Percentiles rank a stretch among this genome's conserved stretches.
Conservation (phyloP, 1,284 basidiomycete species). For the Cutaneotrichosporon sp. region DNA sequence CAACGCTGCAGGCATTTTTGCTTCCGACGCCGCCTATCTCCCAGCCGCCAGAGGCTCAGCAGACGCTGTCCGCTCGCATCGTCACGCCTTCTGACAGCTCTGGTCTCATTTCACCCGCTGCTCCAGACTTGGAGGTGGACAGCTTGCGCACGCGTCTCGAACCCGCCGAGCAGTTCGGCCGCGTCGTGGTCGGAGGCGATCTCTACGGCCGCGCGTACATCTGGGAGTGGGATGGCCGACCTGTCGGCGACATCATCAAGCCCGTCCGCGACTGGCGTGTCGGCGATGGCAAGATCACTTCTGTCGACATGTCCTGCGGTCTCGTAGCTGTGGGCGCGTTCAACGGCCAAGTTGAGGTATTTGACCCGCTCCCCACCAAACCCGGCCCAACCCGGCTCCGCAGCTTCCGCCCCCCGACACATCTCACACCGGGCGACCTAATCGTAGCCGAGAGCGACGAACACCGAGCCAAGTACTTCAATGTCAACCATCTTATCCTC, state of each 20-base stretch:
- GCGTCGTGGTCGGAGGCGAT: slow-evolving; percentile 39
- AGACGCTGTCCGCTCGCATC: slow-evolving; percentile 14
- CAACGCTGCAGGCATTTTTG: slow-evolving; percentile 18
- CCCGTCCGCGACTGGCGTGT: slow-evolving; percentile 37
- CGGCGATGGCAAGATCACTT: slow-evolving; percentile 35
- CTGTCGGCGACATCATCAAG: slow-evolving; percentile 3
- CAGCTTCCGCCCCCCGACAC: slow-evolving; percentile 32
- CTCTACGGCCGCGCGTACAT: slow-evolving; percentile 32
- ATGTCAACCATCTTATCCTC: slow-evolving; percentile 43
- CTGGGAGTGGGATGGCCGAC: slow-evolving; percentile 35
- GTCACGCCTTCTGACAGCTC: slow-evolving; percentile 12
- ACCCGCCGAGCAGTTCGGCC: slow-evolving; percentile 20
- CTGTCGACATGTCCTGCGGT: slow-evolving; percentile 35
- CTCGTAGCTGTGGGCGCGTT: slow-evolving; percentile 40
- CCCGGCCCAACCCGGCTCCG: slow-evolving; percentile 28
- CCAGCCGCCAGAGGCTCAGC: slow-evolving; percentile 8
- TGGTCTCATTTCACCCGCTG: slow-evolving; percentile 8
- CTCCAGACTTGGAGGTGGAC: slow-evolving; percentile 8
- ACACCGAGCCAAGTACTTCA: slow-evolving; percentile 29
- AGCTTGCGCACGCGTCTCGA: slow-evolving; percentile 3
- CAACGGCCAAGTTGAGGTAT: slow-evolving; percentile 41
- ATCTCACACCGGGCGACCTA: slow-evolving; percentile 32
- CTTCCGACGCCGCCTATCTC: slow-evolving; percentile 21
- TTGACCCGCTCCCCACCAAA: slow-evolving; percentile 41
- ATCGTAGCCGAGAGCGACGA: slow-evolving; percentile 30